A percentile compares a stretch with the other conserved stretches of the same genome.
Conservation (phyloP, 768 basidiomycete genomes). For the Leccinum subgranulosum region DNA sequence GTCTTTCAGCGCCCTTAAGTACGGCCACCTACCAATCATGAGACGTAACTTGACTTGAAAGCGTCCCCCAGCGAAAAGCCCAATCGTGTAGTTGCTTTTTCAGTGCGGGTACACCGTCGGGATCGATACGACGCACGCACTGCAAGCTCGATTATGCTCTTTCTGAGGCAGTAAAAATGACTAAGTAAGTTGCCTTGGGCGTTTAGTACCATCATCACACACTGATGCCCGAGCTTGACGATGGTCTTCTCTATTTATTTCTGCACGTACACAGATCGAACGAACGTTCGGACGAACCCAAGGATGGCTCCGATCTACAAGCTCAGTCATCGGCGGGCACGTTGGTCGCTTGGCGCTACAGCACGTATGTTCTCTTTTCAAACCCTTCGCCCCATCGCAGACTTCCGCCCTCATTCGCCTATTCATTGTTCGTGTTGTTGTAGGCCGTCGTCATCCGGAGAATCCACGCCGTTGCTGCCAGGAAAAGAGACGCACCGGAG, state of each 20-base stretch:
- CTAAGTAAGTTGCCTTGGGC: background rate
- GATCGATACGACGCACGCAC: background rate
- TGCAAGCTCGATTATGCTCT: background rate
- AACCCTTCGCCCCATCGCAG: background rate
- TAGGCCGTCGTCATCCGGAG: background rate
- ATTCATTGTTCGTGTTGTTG: no score
- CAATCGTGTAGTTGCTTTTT: constrained; percentile 1
- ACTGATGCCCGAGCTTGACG: background rate
- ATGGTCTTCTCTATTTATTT: background rate
- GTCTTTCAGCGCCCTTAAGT: constrained; percentile 1
- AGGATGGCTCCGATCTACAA: no score
- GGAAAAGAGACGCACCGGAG: background rate
- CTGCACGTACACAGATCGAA: background rate
- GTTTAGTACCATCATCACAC: background rate
- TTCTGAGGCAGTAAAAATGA: background rate
- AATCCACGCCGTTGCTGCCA: constrained; percentile 6
- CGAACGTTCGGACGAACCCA: background rate
- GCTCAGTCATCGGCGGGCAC: background rate
- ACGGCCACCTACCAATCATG: background rate
- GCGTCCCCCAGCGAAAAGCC: constrained; percentile 1
- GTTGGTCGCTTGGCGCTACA: background rate
- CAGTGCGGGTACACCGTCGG: background rate
- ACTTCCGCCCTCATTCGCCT: background rate
- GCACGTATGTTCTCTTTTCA: background rate
- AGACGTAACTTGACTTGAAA: background rate